Evolutionary conservation across 139 green algal genomes (phyloP), one percentile per base, ranked within the genome.

Genomic region (Choricystis sp.): DNA sequence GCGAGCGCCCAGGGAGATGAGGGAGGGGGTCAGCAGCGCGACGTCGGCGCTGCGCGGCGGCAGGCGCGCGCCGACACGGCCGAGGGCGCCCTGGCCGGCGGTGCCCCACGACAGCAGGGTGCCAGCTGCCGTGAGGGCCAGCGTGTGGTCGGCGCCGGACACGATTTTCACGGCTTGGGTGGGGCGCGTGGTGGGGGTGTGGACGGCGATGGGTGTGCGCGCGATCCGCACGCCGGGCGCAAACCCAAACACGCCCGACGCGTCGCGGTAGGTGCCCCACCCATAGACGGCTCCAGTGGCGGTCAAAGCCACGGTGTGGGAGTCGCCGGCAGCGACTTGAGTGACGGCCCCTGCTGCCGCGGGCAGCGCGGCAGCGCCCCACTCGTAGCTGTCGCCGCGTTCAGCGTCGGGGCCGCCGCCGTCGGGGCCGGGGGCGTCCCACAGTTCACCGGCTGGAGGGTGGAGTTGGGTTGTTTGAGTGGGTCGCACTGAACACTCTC

Each of bases 221-320:
- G 48, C 55, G 26, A 70, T 48, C 66, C 77, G 69, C 26, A 85
- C 75, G 31, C 66, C 66, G 1, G 61, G 56, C 1, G 63, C 49
- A 60, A 96, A 96, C 59, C 83, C 83, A 56, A 79, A 81, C 3
- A 89, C 72, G 20, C 83, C 83, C 26, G 74, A 81, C 28, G 69
- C 27, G 63, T 88, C 82, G 49, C 89, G 84, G 76, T 89, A 95
- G 58, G 75, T 82, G 57, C 89, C 89, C 77, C 86, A 96, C 4
- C 75, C 89, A n/a, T 76, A 95, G 30, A 95, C 69, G 1, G 59
- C 63, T 4, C 89, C 89, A 23, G 78, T 55, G 14, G 74, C 64
- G 4, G 77, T 79, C 26, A 96, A 67, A 0, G 79, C 84, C 31
- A 83, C 70, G 1, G 86, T 89, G 72, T 94, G 86, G 66, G 80